Percentiles rank a stretch among this genome's conserved stretches.
Conservation (phyloP, 78 protist species). For the Speleostelium caveatum region DNA sequence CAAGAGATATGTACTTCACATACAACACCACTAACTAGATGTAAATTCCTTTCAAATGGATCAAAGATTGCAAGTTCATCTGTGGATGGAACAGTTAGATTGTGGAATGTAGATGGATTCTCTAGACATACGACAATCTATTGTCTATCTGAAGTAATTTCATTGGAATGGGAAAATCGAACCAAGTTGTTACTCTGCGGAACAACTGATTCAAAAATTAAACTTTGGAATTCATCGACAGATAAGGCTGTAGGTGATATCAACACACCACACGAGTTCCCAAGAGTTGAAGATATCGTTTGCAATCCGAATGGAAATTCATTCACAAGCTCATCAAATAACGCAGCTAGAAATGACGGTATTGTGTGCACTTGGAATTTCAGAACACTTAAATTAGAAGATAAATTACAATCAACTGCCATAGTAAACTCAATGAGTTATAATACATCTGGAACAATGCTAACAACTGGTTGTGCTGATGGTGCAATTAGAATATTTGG, state of each 20-base stretch:
- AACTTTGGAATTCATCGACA: conserved; percentile 49
- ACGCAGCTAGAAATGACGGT: conserved; percentile 32
- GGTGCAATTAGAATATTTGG: conserved; percentile 64
- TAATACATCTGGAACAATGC: conserved; percentile 34
- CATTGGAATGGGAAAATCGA: conserved; percentile 67
- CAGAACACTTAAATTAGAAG: conserved; percentile 63
- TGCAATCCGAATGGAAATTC: conserved; percentile 77
- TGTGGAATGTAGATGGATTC: conserved; percentile 70
- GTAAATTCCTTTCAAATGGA: conserved; percentile 65
- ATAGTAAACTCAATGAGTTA: conserved; percentile 55
- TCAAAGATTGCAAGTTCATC: conserved; percentile 65
- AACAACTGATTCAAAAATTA: conserved; percentile 72
- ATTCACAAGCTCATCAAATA: conserved; percentile 43
- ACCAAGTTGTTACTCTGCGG: conserved; percentile 50
- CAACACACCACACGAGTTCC: conserved; percentile 45
- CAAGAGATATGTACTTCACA: conserved; percentile 63
- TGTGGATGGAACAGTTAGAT: conserved; percentile 66
- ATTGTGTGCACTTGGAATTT: conserved; percentile 64
- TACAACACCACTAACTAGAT: conserved; percentile 51
- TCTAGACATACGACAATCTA: conserved; percentile 56
- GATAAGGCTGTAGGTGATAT: conserved; percentile 79
- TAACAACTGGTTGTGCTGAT: conserved; percentile 74
- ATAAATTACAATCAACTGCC: conserved; percentile 35
- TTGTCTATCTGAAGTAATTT: conserved; percentile 59
- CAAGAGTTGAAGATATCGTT: conserved; percentile 69